Evolutionary conservation across 805 yeast genomes (phyloP).

Genomic region (Scheffersomyces ergatensis): DNA sequence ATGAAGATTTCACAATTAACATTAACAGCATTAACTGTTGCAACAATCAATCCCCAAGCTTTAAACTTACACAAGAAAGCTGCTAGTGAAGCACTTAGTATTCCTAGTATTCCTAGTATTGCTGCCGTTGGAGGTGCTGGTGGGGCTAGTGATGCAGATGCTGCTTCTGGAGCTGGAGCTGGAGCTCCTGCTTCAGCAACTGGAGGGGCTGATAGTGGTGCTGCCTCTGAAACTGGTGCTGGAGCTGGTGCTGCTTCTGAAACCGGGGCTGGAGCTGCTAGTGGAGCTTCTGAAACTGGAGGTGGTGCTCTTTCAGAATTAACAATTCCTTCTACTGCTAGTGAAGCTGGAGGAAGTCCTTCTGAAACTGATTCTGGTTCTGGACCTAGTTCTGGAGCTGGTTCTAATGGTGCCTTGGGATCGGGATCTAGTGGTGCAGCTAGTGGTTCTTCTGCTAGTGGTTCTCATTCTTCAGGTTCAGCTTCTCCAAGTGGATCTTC

Average conservation of each 20-base stretch:
- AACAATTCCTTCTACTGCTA: not conserved
- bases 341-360: not conserved
- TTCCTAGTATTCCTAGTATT: conserved; percentile 7
- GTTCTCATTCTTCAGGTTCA: conserved; percentile 2
- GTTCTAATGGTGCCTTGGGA: not conserved
- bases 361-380: conserved; percentile 1
- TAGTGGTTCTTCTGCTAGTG: conserved; percentile 6
- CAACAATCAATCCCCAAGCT: conserved; percentile 11
- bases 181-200: conserved; percentile 6
- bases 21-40: not conserved
- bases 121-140: conserved; percentile 2
- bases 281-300: conserved; percentile 4
- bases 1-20: not conserved
- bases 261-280: conserved; percentile 3
- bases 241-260: conserved; percentile 4
- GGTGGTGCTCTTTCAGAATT: conserved; percentile 1
- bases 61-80: conserved; percentile 9
- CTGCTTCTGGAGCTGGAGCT: conserved; percentile 2
- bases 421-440: not conserved
- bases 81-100: conserved; percentile 10
- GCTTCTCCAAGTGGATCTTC: not conserved
- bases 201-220: conserved; percentile 1
- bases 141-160: not conserved
- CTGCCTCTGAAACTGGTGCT: conserved; percentile 1
- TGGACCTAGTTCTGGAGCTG: conserved; percentile 2